phyloP scores from a whole-genome alignment of 2,329 filamentous ascomycete species.

The Alternaria hordeiaustralica region DNA sequence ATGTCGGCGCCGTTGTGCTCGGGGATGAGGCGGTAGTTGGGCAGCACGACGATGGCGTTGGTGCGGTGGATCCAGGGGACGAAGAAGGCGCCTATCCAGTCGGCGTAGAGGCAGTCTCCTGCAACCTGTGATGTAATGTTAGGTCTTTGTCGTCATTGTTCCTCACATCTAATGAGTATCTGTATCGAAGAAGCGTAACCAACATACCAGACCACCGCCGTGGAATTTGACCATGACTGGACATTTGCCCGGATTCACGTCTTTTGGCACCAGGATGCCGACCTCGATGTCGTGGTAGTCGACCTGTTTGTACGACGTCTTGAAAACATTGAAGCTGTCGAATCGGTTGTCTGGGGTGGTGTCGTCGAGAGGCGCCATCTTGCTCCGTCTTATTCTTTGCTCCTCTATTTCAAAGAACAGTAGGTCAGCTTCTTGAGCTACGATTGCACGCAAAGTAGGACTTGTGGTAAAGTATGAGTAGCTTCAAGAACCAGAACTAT shows the following conservation, averaged over 20 bases:
- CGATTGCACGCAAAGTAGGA: background rate
- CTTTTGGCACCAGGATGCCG: conserved; percentile 51
- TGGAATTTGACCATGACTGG: conserved; percentile 55
- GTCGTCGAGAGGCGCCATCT: conserved; percentile 11
- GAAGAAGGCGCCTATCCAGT: conserved; percentile 42
- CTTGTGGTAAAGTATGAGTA: background rate
- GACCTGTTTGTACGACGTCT: conserved; percentile 52
- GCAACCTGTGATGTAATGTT: conserved; percentile 18
- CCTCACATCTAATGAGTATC: background rate
- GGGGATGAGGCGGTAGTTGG: conserved; percentile 61
- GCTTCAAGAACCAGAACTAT: background rate
- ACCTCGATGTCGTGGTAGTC: conserved; percentile 46
- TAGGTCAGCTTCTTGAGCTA: background rate
- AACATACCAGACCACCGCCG: conserved; percentile 52
- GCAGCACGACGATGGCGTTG: conserved; percentile 55
- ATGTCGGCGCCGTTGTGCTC: conserved; percentile 57
- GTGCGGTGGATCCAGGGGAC: conserved; percentile 50
- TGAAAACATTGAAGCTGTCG: conserved; percentile 49
- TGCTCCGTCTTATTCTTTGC: background rate
- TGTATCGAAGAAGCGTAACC: too few species aligned
- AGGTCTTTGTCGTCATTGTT: background rate
- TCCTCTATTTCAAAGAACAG: background rate
- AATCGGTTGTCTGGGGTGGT: conserved; percentile 40
- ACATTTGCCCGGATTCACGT: conserved; percentile 40
- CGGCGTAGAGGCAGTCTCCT: conserved; percentile 35